Percentiles rank a stretch among this genome's conserved stretches.
Conservation (phyloP, 345 rosid genomes). For the Xanthoceras sorbifolium region DNA sequence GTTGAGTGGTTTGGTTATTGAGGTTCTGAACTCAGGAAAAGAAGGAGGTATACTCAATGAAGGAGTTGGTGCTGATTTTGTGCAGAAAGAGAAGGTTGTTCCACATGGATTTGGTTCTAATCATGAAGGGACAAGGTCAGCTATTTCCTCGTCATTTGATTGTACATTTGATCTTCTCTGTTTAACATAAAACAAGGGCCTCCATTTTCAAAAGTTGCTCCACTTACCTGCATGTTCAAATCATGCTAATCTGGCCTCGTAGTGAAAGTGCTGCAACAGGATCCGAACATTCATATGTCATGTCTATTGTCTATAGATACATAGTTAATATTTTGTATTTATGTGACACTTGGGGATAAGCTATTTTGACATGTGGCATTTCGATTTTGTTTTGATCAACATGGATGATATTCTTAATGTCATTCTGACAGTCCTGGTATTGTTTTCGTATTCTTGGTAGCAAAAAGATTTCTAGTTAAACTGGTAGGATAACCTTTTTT, state of each 20-base stretch:
- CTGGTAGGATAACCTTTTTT: neutral
- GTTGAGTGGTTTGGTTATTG: slow-evolving; percentile 54
- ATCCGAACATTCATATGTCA: neutral
- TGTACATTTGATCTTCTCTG: slow-evolving; percentile 8
- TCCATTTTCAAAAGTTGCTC: slow-evolving; percentile 4
- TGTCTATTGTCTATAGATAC: neutral
- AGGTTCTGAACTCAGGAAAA: slow-evolving; percentile 76
- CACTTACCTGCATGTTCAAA: neutral
- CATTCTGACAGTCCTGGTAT: neutral
- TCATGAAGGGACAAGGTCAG: slow-evolving; percentile 67
- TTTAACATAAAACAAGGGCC: neutral
- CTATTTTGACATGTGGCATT: slow-evolving; percentile 1
- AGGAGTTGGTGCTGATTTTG: slow-evolving; percentile 94
- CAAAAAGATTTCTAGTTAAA: neutral
- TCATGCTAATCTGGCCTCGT: neutral
- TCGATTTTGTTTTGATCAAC: neutral
- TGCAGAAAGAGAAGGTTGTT: slow-evolving; percentile 88
- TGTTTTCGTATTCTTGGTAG: neutral
- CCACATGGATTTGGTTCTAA: slow-evolving; percentile 64
- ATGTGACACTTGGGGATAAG: neutral
- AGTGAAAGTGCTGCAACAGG: neutral
- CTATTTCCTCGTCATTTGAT: slow-evolving; percentile 14
- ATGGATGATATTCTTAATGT: neutral
- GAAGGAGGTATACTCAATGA: slow-evolving; percentile 81
- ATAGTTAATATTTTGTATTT: neutral